Percentiles rank a stretch among this genome's conserved stretches.
Conservation (phyloP, 2,329 filamentous ascomycete species). For the Alternaria angustiovoidea region DNA sequence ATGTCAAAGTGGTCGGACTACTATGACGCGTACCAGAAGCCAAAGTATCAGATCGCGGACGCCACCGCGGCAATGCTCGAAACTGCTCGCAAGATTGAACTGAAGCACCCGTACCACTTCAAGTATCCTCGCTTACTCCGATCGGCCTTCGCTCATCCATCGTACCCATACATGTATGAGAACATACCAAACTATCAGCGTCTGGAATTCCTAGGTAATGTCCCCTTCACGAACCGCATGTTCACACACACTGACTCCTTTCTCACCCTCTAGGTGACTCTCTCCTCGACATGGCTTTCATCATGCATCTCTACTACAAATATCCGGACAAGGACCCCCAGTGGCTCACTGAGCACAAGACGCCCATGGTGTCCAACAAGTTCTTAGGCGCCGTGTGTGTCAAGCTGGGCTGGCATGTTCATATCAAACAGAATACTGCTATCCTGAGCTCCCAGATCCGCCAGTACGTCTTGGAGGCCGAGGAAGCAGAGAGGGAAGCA, state of each 20-base stretch:
- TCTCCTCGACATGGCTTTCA: slow-evolving; percentile 83
- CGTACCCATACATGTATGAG: slow-evolving; percentile 77
- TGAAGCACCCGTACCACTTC: slow-evolving; percentile 72
- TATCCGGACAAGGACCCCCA: slow-evolving; percentile 86
- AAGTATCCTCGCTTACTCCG: slow-evolving; percentile 76
- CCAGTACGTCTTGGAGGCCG: slow-evolving; percentile 66
- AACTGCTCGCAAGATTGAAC: slow-evolving; percentile 70
- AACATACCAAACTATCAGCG: slow-evolving; percentile 85
- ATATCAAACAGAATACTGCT: slow-evolving; percentile 66
- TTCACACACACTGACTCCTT: slow-evolving; percentile 43
- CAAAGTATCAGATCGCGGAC: slow-evolving; percentile 71
- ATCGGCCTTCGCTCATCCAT: slow-evolving; percentile 89
- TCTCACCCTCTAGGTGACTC: slow-evolving; percentile 90
- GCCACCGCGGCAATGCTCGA: slow-evolving; percentile 73
- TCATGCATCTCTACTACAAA: slow-evolving; percentile 80
- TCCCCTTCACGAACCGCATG: neutral
- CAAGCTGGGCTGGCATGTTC: slow-evolving; percentile 76
- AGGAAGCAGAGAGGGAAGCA: slow-evolving; percentile 59
- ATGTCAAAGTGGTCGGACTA: slow-evolving; percentile 79
- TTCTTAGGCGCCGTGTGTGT: slow-evolving; percentile 87
- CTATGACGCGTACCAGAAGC: slow-evolving; percentile 70
- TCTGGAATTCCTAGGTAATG: neutral
- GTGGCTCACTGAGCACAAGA: slow-evolving; percentile 98
- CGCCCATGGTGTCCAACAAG: slow-evolving; percentile 98
- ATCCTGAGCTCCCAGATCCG: slow-evolving; percentile 61